A percentile compares a stretch with the other conserved stretches of the same genome.
phyloP scores from a whole-genome alignment of 768 basidiomycete genomes.

The Tulasnella calospora region DNA sequence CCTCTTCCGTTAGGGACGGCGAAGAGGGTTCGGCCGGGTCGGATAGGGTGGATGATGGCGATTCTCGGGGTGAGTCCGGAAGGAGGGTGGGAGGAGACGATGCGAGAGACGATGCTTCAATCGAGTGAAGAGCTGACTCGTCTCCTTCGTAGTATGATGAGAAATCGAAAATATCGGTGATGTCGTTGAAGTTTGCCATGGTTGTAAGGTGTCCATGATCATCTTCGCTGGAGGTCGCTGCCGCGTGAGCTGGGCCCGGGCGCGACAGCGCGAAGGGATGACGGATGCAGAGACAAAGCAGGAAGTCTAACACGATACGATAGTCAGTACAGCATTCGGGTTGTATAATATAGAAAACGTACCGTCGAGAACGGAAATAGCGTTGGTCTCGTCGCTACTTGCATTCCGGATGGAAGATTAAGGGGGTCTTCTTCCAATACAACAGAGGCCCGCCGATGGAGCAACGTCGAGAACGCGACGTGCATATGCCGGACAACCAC shows the following conservation, averaged over 20 bases:
- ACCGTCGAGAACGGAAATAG: not conserved
- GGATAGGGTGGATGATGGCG: not conserved
- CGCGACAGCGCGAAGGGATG: not conserved
- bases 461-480: not conserved
- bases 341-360: not conserved
- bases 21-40: not conserved
- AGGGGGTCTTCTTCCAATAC: not conserved
- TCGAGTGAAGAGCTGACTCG: not conserved
- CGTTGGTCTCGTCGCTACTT: not conserved
- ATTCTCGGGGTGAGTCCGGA: not conserved
- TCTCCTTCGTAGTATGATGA: not conserved
- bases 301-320: not conserved
- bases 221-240: not conserved
- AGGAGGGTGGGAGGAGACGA: not conserved
- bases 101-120: not conserved
- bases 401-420: not conserved
- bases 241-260: not conserved
- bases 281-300: not conserved
- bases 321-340: not conserved
- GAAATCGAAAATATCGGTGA: not conserved
- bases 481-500: not conserved
- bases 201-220: not conserved
- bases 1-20: not conserved
- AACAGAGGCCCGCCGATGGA: not conserved
- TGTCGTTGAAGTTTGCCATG: not conserved